Evolutionary conservation across 768 basidiomycete genomes (phyloP).

Genomic region (Neoboletus brunneissimus): DNA sequence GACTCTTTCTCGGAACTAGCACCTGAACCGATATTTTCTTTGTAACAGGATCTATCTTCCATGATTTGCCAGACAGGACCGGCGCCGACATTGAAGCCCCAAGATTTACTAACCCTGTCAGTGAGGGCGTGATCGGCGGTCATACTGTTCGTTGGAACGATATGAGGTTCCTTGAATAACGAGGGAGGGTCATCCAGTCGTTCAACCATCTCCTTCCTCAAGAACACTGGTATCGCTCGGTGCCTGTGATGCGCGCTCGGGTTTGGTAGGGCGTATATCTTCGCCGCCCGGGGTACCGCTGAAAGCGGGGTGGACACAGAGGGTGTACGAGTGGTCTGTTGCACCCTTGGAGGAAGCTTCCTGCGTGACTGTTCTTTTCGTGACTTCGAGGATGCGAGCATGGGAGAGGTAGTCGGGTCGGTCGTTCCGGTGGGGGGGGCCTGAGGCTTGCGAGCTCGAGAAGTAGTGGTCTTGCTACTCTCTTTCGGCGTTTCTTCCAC

Average conservation of each 20-base stretch:
- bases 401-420: neutral
- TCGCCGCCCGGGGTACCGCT: constrained; percentile 17
- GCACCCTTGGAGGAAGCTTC: constrained; percentile 17
- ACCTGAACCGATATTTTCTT: constrained; percentile 46
- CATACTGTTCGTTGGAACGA: constrained; percentile 54
- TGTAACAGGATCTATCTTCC: constrained; percentile 78
- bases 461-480: constrained; percentile 1
- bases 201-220: constrained; percentile 50
- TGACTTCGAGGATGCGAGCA: constrained; percentile 6
- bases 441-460: neutral
- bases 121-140: constrained; percentile 46
- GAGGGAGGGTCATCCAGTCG: constrained; percentile 50
- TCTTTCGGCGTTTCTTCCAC: constrained; percentile 16
- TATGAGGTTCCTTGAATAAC: constrained; percentile 45
- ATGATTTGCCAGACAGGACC: constrained; percentile 78
- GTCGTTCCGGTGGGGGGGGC: neutral
- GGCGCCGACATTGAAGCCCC: constrained; percentile 70
- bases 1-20: constrained; percentile 41
- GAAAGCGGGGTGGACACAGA: constrained; percentile 6
- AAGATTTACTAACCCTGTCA: constrained; percentile 60
- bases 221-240: constrained; percentile 59
- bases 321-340: constrained; percentile 2
- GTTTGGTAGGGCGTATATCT: constrained; percentile 58
- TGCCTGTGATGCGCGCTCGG: constrained; percentile 74
- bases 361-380: constrained; percentile 17